Base-by-base conservation (phyloP, 495 filamentous ascomycete genomes). In the Aspergillus asperescens region DNA sequence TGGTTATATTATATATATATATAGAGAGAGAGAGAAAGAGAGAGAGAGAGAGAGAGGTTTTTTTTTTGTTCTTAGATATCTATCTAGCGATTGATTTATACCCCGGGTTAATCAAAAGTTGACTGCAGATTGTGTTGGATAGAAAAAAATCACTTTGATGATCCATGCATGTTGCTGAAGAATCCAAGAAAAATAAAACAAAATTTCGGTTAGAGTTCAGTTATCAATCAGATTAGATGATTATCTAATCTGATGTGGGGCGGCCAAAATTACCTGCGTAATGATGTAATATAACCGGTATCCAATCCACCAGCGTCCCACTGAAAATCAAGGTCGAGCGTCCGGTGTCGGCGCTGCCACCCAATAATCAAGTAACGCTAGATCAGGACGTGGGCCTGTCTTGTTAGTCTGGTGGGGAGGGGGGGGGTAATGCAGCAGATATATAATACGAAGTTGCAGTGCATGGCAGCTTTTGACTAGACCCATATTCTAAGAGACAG, bases 161-260 rank as follows among this genome's bases (percentile, higher is more conserved):
- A n/a, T n/a, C n/a, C n/a, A n/a, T n/a, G n/a, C n/a, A n/a, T n/a
- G n/a, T n/a, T n/a, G n/a, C n/a, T n/a, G n/a, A n/a, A 22, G 20
- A 40, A 23, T 8, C 38, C 22, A 1, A 15, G 10, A 22, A 20
- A 40, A 20, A 46, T 19, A 9, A 24, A 24, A 7, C 15, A 49
- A 47, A 2, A 46, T 34, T 37, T 46, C 42, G 15, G 50, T 25
- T 9, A 29, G 39, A 39, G 32, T 2, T 29, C 48, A 54, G n/a
- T n/a, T 3, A 24, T 22, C 32, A 35, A 68, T 68, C 65, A 59
- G 63, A 68, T 62, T 64, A 68, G 65, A 64, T 68, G 50, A 34
- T 51, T 48, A 59, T 65, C 60, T 68, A 66, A 68, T 68, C 65
- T 64, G 61, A 68, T 68, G 32, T n/a, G n/a, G n/a, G n/a, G n/a